Percentiles rank a stretch among this genome's conserved stretches.
phyloP scores from a whole-genome alignment of 495 filamentous ascomycete species.

The Tuber borchii region DNA sequence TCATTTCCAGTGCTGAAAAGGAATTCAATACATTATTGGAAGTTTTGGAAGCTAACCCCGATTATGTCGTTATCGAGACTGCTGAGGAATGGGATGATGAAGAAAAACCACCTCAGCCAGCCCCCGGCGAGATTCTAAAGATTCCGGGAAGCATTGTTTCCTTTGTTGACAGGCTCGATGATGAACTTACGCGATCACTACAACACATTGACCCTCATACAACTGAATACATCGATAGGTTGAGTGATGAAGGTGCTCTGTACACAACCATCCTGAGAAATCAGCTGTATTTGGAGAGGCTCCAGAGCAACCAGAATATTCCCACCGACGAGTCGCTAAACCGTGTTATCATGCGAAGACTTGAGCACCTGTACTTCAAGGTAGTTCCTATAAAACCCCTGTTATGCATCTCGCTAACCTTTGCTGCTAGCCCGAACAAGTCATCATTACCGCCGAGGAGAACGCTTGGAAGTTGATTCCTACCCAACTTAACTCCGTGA shows the following conservation, averaged over 20 bases:
- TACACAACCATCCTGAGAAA: slow-evolving; percentile 85
- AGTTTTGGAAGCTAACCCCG: slow-evolving; percentile 67
- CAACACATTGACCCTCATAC: slow-evolving; percentile 98
- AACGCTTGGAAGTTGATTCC: slow-evolving; percentile 84
- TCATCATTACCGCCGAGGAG: slow-evolving; percentile 85
- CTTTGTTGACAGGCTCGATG: slow-evolving; percentile 89
- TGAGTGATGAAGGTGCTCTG: slow-evolving; percentile 83
- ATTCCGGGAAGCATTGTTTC: slow-evolving; percentile 92
- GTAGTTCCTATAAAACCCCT: slow-evolving; percentile 43
- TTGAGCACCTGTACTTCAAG: slow-evolving; percentile 99
- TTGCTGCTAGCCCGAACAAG: slow-evolving; percentile 64
- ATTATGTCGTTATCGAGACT: slow-evolving; percentile 76
- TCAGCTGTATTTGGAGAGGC: slow-evolving; percentile 72
- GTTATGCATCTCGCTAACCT: slow-evolving; percentile 35
- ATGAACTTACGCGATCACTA: slow-evolving; percentile 91
- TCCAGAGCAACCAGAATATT: slow-evolving; percentile 47
- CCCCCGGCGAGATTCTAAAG: slow-evolving; percentile 63
- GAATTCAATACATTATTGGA: slow-evolving; percentile 71
- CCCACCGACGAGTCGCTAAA: slow-evolving; percentile 68
- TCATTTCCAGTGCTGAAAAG: slow-evolving; percentile 57
- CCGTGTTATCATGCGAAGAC: slow-evolving; percentile 80
- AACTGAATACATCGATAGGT: slow-evolving; percentile 92
- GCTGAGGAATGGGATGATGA: slow-evolving; percentile 99
- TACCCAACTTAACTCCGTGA: slow-evolving; percentile 60
- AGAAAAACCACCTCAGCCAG: slow-evolving; percentile 74